These are phyloP conservation scores for Coemansia sp. DNA, from an alignment of 192 early-diverging fungal species.

Conservation along the genomic window DNA sequence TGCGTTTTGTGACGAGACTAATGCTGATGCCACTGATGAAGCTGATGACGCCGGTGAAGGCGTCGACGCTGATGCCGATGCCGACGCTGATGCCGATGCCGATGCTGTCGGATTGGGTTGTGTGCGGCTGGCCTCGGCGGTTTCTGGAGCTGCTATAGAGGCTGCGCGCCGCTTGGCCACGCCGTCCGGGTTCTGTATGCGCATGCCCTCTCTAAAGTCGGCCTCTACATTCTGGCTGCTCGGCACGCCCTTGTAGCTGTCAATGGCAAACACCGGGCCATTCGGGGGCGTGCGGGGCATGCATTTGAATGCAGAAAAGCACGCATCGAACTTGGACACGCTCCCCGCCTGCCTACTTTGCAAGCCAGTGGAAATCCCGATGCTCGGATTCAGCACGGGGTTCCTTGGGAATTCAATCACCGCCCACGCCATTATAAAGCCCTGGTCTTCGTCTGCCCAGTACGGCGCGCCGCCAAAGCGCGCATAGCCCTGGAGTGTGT, in stretches of 20 bases:
- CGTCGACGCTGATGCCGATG: too few species aligned
- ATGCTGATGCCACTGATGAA: too few species aligned
- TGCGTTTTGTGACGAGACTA: too few species aligned
- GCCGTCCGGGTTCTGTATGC: slow-evolving; percentile 1
- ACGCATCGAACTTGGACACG: slow-evolving; percentile 17
- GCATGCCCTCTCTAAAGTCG: slow-evolving; percentile 38
- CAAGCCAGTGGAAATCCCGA: too few species aligned
- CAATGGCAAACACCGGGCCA: slow-evolving; percentile 9
- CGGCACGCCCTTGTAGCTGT: slow-evolving; percentile 5
- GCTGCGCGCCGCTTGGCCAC: background rate
- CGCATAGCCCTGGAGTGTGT: slow-evolving; percentile 35
- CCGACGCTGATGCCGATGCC: too few species aligned
- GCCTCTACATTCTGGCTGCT: slow-evolving; percentile 24
- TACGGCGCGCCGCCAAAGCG: slow-evolving; percentile 31
- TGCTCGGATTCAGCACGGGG: slow-evolving; percentile 14
- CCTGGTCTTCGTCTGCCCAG: slow-evolving; percentile 27
- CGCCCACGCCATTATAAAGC: slow-evolving; percentile 28
- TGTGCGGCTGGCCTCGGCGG: background rate
- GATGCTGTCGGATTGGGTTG: too few species aligned
- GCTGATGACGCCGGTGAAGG: too few species aligned
- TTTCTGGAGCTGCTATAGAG: background rate
- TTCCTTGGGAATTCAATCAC: slow-evolving; percentile 39
- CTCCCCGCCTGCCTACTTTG: background rate
- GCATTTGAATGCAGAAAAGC: slow-evolving; percentile 33
- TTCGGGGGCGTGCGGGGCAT: slow-evolving; percentile 9